Base-by-base conservation (phyloP, 2,329 filamentous ascomycete genomes). In the Colletotrichum kahawae region DNA sequence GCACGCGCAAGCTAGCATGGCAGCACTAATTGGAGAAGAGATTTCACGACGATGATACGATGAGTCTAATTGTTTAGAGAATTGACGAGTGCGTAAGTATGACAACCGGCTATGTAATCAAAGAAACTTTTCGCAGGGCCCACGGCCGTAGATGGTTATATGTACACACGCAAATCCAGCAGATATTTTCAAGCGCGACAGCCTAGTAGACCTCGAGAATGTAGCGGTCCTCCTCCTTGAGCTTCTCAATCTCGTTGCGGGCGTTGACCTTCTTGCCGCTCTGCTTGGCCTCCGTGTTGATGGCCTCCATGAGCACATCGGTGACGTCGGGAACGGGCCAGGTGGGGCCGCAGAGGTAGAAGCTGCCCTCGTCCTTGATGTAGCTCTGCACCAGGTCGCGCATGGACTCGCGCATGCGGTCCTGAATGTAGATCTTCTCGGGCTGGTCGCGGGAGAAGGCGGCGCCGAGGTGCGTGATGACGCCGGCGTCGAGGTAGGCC, bases 341-440 rank as follows among this genome's bases (percentile, higher is more conserved):
- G 1, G 97, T 99, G 34, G 97, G 97, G 59, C 97, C 97, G 83
- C 97, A 99, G 21, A 99, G 93, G 86, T 99, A 99, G 88, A 99
- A 99, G 38, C 94, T 93, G 71, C 97, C 97, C 80, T 97, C 93
- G 79, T 98, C 92, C 81, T 93, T 88, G 78, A 98, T 92, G 84
- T 98, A 98, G 1, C 95, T 94, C 85, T 95, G 88, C 74, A 95
- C 90, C 77, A 99, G 97, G 77, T 97, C 93, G 59, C 88, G 87
- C 75, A 98, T 87, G 1, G 93, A 95, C 90, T 98, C 90, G 73
- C 97, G 90, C 97, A 99, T 99, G 78, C 96, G 92, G 84, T 99
- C 97, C 88, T 99, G 97, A 82, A 99, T 99, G 87, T 99, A 99
- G 78, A 99, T 98, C 92, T 99, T 99, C 88, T 98, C 90, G 18